Evolutionary conservation across 768 basidiomycete genomes (phyloP).

Genomic region (Lactifluus rugatus): DNA sequence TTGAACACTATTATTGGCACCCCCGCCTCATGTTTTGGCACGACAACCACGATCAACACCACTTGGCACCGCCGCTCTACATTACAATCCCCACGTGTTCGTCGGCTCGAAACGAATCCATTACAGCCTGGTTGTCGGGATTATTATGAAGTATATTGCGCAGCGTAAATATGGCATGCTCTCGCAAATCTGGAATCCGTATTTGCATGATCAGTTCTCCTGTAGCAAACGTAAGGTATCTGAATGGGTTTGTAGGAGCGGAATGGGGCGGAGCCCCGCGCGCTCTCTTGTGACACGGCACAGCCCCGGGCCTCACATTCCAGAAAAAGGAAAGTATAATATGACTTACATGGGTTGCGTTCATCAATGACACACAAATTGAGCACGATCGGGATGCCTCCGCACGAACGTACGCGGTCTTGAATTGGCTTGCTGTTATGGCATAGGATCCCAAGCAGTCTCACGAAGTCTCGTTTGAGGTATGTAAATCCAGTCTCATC

Average conservation of each 20-base stretch:
- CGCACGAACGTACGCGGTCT: slow-evolving; percentile 58
- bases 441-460: slow-evolving; percentile 70
- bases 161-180: slow-evolving; percentile 83
- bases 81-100: slow-evolving; percentile 42
- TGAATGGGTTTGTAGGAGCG: background rate
- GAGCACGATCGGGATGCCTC: slow-evolving; percentile 75
- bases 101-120: slow-evolving; percentile 60
- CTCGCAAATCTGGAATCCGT: slow-evolving; percentile 65
- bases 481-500: slow-evolving; percentile 63
- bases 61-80: slow-evolving; percentile 25
- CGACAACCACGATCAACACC: slow-evolving; percentile 15
- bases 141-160: slow-evolving; percentile 72
- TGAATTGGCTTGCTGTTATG: slow-evolving; percentile 58
- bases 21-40: background rate
- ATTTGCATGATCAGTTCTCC: slow-evolving; percentile 5
- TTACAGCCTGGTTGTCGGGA: slow-evolving; percentile 66
- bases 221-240: background rate
- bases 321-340: background rate
- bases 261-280: background rate
- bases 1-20: background rate
- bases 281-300: background rate
- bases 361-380: slow-evolving; percentile 87
- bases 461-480: slow-evolving; percentile 84
- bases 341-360: slow-evolving; percentile 77
- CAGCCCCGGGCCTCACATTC: background rate